A percentile compares a stretch with the other conserved stretches of the same genome.
Conservation (phyloP, 2,329 filamentous ascomycete species). For the Calonectria pseudoreteaudii region DNA sequence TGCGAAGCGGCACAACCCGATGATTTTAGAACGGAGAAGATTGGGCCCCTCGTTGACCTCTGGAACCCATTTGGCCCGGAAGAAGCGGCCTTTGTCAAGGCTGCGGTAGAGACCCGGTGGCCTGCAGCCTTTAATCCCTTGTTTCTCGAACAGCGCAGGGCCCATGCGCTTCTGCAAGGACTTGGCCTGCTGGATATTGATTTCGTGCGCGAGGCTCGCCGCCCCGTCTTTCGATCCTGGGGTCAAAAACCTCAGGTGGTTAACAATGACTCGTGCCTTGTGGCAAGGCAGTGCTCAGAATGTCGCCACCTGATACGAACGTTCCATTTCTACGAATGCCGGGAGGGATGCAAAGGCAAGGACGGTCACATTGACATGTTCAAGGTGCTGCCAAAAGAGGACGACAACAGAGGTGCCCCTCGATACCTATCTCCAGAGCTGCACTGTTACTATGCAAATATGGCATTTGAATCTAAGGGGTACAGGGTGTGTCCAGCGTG, state of each 20-base stretch:
- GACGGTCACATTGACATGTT: background rate
- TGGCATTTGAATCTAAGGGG: background rate
- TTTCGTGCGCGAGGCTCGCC: background rate
- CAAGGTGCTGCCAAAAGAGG: background rate
- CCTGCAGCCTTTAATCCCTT: background rate
- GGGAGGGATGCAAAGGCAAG: background rate
- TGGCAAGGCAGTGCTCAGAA: background rate
- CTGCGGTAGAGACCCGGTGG: background rate
- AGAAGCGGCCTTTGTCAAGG: background rate
- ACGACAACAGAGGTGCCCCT: background rate
- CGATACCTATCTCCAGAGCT: background rate
- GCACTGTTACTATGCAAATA: background rate
- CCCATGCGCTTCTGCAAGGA: background rate
- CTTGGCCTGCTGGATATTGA: background rate
- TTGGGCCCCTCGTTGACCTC: background rate
- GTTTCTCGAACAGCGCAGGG: background rate
- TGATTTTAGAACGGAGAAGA: background rate
- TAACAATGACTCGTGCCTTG: background rate
- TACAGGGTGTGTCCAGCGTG: background rate
- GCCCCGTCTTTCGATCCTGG: background rate
- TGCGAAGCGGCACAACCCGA: background rate
- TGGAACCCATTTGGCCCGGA: background rate
- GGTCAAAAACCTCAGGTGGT: background rate
- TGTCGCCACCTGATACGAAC: background rate
- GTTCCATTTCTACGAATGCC: background rate